Evolutionary conservation across 306 rosid genomes (phyloP).

Genomic region (Benincasa hispida): DNA sequence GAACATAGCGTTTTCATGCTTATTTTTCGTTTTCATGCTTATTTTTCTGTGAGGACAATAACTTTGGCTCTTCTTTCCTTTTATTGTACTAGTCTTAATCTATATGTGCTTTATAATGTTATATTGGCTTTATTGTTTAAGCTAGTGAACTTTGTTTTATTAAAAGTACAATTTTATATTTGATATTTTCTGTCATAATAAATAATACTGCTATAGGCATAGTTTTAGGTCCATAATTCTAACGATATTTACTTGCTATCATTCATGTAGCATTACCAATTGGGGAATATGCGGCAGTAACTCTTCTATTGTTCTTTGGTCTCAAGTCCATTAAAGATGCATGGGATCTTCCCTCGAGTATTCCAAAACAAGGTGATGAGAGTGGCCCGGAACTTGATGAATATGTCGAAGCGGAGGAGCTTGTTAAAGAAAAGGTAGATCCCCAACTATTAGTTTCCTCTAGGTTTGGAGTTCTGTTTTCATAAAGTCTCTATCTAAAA

Average conservation of each 20-base stretch:
- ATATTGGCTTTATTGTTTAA: not conserved
- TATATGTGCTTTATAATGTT: not conserved
- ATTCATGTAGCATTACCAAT: slow-evolving; percentile 71
- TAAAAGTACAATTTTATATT: not conserved
- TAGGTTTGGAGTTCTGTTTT: not conserved
- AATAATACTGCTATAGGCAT: not conserved
- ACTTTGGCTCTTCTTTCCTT: not conserved
- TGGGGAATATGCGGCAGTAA: slow-evolving; percentile 93
- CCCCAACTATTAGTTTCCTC: not conserved
- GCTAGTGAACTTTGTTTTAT: not conserved
- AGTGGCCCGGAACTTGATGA: slow-evolving; percentile 70
- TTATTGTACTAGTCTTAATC: not conserved
- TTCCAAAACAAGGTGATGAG: slow-evolving; percentile 33
- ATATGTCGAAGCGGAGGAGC: slow-evolving; percentile 81
- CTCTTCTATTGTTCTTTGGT: slow-evolving; percentile 90
- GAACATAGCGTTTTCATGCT: not conserved
- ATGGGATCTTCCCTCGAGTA: slow-evolving; percentile 76
- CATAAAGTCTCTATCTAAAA: not conserved
- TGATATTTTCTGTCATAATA: not conserved
- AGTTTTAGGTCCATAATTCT: slow-evolving; percentile 7
- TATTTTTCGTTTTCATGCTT: not conserved
- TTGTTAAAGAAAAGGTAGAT: slow-evolving; percentile 82
- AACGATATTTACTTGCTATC: slow-evolving; percentile 16
- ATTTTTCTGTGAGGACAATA: not conserved
- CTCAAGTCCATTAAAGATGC: slow-evolving; percentile 88